Evolutionary conservation across 495 filamentous ascomycete species (phyloP).

Genomic region (Hypoxylon subgilvum): DNA sequence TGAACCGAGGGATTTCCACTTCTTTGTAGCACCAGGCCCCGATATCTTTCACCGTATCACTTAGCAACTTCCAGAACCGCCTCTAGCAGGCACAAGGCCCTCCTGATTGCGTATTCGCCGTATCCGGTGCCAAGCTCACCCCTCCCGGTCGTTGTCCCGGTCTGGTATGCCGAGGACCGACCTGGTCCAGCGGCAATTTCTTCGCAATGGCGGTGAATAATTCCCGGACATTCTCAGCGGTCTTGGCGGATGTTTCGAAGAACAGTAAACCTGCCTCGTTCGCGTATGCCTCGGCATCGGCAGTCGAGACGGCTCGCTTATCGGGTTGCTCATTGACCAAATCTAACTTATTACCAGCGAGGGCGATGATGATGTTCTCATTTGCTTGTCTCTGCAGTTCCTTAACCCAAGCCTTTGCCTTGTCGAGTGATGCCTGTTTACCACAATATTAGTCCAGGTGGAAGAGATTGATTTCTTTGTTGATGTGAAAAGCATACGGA

Average conservation of each 20-base stretch:
- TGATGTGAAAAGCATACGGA: constrained; percentile 66
- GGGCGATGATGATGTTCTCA: constrained; percentile 98
- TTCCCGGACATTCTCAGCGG: constrained; percentile 91
- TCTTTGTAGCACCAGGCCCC: constrained; percentile 19
- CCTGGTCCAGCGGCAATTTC: constrained; percentile 95
- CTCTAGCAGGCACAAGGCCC: constrained; percentile 76
- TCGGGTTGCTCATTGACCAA: constrained; percentile 86
- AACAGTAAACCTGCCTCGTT: constrained; percentile 91
- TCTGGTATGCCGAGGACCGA: constrained; percentile 80
- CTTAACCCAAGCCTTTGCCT: constrained; percentile 99
- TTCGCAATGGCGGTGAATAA: constrained; percentile 97
- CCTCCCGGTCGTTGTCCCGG: constrained; percentile 73
- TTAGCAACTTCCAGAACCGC: constrained; percentile 19
- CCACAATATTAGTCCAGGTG: constrained; percentile 9
- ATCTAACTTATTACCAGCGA: constrained; percentile 97
- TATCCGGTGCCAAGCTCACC: constrained; percentile 80
- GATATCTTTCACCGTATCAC: constrained; percentile 5
- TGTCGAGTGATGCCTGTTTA: constrained; percentile 86
- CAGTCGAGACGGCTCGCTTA: constrained; percentile 86
- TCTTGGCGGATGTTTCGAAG: constrained; percentile 98
- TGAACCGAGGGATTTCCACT: constrained; percentile 14
- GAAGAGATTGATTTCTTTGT: constrained; percentile 6
- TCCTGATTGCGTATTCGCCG: constrained; percentile 73
- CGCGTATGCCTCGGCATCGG: constrained; percentile 93
- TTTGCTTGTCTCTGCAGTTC: constrained; percentile 98